phyloP scores from a whole-genome alignment of 257 asterid genomes.

The Ligustrum vulgare region DNA sequence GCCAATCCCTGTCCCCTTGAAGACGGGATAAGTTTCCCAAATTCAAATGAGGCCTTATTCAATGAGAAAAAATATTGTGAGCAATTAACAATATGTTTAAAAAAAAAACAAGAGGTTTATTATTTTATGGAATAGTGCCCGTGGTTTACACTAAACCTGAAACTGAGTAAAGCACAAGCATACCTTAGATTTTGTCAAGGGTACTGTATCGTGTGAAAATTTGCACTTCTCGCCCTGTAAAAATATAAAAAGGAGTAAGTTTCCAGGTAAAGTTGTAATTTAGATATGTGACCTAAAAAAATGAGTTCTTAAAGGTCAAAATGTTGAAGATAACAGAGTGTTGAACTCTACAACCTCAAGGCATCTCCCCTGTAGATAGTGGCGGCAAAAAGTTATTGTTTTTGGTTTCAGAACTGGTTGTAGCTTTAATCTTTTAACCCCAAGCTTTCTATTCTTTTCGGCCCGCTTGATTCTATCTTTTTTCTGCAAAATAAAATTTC shows the following conservation, averaged over 20 bases:
- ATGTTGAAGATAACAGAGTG: slow-evolving; percentile 16
- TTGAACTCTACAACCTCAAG: slow-evolving; percentile 57
- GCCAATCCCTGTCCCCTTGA: background rate
- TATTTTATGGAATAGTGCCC: background rate
- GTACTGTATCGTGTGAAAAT: slow-evolving; percentile 86
- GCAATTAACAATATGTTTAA: slow-evolving; percentile 1
- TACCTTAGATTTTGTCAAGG: slow-evolving; percentile 86
- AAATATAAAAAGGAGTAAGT: slow-evolving; percentile 22
- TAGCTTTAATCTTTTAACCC: slow-evolving; percentile 77
- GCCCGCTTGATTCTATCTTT: slow-evolving; percentile 73
- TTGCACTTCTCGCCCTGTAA: slow-evolving; percentile 87
- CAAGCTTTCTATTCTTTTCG: slow-evolving; percentile 65
- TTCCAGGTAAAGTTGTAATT: slow-evolving; percentile 10
- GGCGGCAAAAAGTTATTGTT: slow-evolving; percentile 59
- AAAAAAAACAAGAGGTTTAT: background rate
- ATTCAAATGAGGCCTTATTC: background rate
- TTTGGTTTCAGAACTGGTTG: slow-evolving; percentile 65
- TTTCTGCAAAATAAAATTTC: slow-evolving; percentile 49
- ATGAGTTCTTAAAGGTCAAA: slow-evolving; percentile 3
- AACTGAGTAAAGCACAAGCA: slow-evolving; percentile 21
- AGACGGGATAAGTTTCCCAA: background rate
- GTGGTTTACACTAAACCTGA: background rate
- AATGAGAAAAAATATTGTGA: background rate
- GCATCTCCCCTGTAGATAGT: slow-evolving; percentile 86
- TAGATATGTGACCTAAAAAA: slow-evolving; percentile 17